These are phyloP conservation scores for Trichoderma atroviride DNA, from an alignment of 2,329 filamentous ascomycete genomes.

Conservation along the genomic window DNA sequence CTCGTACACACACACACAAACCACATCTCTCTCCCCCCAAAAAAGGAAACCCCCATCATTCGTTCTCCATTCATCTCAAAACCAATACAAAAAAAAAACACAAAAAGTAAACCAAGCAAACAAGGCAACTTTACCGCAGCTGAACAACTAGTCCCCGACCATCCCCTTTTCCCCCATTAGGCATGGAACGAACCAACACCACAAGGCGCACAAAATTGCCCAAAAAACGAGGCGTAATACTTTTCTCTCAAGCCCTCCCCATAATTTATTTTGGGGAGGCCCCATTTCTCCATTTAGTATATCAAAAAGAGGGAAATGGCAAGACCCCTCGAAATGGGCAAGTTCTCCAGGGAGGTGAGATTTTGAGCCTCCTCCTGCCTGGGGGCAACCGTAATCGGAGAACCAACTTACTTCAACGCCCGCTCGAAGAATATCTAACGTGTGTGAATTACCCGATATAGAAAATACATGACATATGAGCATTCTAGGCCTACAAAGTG, in stretches of 20 bases:
- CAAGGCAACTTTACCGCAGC: background rate
- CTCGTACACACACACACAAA: background rate
- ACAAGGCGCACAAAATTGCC: too few species aligned
- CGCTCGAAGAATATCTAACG: background rate
- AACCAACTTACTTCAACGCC: background rate
- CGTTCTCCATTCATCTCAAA: background rate
- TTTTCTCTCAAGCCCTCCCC: background rate
- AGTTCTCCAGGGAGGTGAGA: background rate
- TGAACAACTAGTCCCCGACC: background rate
- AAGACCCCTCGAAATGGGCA: background rate
- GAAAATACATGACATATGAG: background rate
- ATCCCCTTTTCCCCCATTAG: constrained; percentile 2
- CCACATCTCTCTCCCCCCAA: background rate
- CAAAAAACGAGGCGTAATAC: background rate
- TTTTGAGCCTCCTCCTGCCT: background rate
- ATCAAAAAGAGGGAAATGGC: background rate
- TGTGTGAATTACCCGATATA: background rate
- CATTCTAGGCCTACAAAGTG: background rate
- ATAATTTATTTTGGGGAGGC: background rate
- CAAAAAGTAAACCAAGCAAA: background rate
- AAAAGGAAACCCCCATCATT: background rate
- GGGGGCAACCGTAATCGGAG: background rate
- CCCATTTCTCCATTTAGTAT: background rate
- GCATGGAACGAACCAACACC: background rate
- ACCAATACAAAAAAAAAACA: background rate